Evolutionary conservation across 176 grass and related monocot species (phyloP), one percentile per base, ranked within the genome.

Genomic region (Puya raimondii): DNA sequence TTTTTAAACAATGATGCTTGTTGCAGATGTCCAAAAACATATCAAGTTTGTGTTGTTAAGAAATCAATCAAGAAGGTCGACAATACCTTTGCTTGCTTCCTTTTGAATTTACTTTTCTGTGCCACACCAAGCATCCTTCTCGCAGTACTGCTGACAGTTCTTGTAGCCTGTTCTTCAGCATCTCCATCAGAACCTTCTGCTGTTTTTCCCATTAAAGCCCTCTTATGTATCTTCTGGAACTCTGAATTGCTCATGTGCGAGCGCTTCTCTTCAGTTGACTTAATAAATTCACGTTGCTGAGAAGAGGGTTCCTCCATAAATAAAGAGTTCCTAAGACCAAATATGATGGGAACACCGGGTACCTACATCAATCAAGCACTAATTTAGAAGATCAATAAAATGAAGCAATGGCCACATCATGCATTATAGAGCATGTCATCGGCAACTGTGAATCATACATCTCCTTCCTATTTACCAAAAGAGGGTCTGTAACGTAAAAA

Each of bases 321-420:
- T 10, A 91, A 76, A 12, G 91, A 87, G 56, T 81, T 91, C 70
- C 79, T 91, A 16, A 88, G 47, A 69, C 85, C 87, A 67, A 91
- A 96, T 74, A 96, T 96, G 15, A 96, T 80, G 74, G 91, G 87
- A 66, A 96, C 77, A 11, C 87, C 85, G 76, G 91, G 80, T 82
- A 86, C 75, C 87, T 96, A 69, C 27, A 83, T 72, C 49, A 74
- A 66, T 1, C 63, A 72, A 67, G 53, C 27, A 61, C 23, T 2
- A 23, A 70, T 58, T 20, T 66, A 50, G 0, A 70, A 29, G 20
- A 17, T 59, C 20, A 4, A n/a, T 17, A 59, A 56, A 56, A 59
- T 59, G n/a, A 59, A 17, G 15, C 20, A 59, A 18, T 18, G 6
- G 15, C 10, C 1, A 17, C n/a, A 17, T 21, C 20, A 59, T 17